Conservation (phyloP, 2,329 filamentous ascomycete species). For the Eutypella sp. region DNA sequence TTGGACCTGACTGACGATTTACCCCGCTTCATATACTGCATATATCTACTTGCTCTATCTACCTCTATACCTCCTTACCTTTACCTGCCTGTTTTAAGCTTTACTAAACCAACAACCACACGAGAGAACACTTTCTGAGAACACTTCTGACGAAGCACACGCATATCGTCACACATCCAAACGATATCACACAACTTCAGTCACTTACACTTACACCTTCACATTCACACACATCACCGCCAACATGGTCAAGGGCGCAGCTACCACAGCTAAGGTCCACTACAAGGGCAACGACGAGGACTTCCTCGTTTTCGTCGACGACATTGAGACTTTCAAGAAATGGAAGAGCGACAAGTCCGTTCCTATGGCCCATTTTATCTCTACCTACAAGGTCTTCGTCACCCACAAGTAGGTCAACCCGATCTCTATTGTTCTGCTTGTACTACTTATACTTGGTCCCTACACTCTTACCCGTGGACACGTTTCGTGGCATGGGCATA, state of each 20-base stretch:
- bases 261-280: constrained; percentile 70
- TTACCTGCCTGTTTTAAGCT: too few species aligned
- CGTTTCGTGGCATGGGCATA: too few species aligned
- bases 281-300: constrained; percentile 67
- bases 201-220: too few species aligned
- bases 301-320: constrained; percentile 57
- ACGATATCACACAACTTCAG: too few species aligned
- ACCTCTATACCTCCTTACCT: too few species aligned
- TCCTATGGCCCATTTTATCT: constrained; percentile 79
- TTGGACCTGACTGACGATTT: not conserved
- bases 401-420: constrained; percentile 72
- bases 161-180: too few species aligned
- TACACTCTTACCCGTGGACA: too few species aligned
- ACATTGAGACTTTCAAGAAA: constrained; percentile 61
- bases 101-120: too few species aligned
- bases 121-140: not conserved
- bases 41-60: too few species aligned
- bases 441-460: too few species aligned
- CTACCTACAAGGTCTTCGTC: constrained; percentile 81
- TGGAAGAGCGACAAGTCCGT: constrained; percentile 78
- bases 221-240: constrained; percentile 9
- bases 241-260: constrained; percentile 69
- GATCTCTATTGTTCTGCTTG: constrained; percentile 1
- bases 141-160: not conserved
- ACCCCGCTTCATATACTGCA: not conserved